These are phyloP conservation scores for Nidula microcarpa DNA, from an alignment of 768 basidiomycete genomes.

Conservation along the genomic window DNA sequence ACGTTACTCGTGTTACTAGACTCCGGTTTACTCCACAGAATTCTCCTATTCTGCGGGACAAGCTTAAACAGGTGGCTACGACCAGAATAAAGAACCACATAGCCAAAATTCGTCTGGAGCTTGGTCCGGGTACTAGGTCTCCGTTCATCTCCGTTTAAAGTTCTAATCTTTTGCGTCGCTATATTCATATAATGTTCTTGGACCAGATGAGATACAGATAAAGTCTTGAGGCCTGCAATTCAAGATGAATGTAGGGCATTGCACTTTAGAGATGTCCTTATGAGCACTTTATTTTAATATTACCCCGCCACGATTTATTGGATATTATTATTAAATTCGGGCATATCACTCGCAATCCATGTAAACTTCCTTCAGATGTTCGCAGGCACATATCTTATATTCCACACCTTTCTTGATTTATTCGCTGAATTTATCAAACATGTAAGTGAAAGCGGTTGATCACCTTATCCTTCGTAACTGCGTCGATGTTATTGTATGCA, in stretches of 20 bases:
- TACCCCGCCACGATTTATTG: no score
- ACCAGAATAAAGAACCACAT: constrained; percentile 30
- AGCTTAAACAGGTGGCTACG: constrained; percentile 39
- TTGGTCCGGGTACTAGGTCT: constrained; percentile 47
- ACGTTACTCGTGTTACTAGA: constrained; percentile 46
- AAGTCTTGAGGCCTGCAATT: constrained; percentile 36
- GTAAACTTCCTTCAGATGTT: constrained; percentile 54
- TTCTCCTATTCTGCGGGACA: constrained; percentile 40
- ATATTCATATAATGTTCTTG: constrained; percentile 45
- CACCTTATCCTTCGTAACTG: constrained; percentile 35
- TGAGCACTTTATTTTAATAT: constrained; percentile 18
- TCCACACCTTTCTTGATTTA: no score
- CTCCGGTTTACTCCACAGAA: constrained; percentile 46
- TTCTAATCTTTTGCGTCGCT: background rate
- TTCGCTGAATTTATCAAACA: no score
- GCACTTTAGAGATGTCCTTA: constrained; percentile 48
- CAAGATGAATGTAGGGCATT: constrained; percentile 23
- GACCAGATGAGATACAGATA: constrained; percentile 46
- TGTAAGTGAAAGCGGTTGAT: constrained; percentile 46
- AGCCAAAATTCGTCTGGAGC: constrained; percentile 31
- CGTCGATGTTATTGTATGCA: constrained; percentile 47
- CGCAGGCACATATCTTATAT: no score
- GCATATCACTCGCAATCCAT: constrained; percentile 54
- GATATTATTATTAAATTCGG: no score
- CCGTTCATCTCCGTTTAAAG: constrained; percentile 48